Conservation (phyloP, 2,329 filamentous ascomycete species). For the Fusarium sp. region DNA sequence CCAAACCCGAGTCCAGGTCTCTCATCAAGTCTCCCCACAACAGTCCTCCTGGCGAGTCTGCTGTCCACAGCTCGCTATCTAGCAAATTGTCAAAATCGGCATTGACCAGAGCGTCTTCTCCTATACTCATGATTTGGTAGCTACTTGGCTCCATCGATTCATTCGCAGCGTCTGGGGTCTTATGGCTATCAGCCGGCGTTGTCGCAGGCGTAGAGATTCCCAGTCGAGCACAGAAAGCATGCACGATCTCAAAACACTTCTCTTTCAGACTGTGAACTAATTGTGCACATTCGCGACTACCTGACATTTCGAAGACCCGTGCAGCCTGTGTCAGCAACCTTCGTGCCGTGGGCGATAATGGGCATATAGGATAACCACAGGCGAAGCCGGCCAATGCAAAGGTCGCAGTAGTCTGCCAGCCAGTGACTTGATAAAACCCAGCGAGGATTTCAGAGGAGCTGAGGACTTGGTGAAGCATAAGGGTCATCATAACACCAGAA, state of each 20-base stretch:
- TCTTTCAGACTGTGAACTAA: constrained; percentile 19
- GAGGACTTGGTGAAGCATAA: constrained; percentile 45
- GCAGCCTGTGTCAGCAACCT: constrained; percentile 27
- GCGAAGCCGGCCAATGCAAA: constrained; percentile 39
- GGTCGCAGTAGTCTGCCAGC: constrained; percentile 46
- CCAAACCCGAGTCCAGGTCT: constrained; percentile 35
- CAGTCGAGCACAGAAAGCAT: constrained; percentile 35
- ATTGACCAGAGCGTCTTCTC: constrained; percentile 11
- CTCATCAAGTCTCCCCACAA: constrained; percentile 42
- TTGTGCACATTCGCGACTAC: constrained; percentile 2
- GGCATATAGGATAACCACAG: constrained; percentile 44
- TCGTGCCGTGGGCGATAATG: constrained; percentile 35
- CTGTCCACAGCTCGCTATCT: constrained; percentile 23
- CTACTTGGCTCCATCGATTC: neutral
- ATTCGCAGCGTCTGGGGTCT: neutral
- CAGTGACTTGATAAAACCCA: constrained; percentile 44
- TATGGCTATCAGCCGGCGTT: constrained; percentile 3
- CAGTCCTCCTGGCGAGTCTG: constrained; percentile 24
- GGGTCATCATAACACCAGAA: constrained; percentile 45
- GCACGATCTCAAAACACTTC: constrained; percentile 31
- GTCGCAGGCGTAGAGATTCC: constrained; percentile 33
- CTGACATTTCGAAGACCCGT: constrained; percentile 26
- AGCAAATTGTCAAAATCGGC: constrained; percentile 3
- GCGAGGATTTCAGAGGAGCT: constrained; percentile 44
- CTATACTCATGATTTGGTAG: constrained; percentile 29